phyloP scores from a whole-genome alignment of 345 rosid genomes.

The Ailanthus altissimus region DNA sequence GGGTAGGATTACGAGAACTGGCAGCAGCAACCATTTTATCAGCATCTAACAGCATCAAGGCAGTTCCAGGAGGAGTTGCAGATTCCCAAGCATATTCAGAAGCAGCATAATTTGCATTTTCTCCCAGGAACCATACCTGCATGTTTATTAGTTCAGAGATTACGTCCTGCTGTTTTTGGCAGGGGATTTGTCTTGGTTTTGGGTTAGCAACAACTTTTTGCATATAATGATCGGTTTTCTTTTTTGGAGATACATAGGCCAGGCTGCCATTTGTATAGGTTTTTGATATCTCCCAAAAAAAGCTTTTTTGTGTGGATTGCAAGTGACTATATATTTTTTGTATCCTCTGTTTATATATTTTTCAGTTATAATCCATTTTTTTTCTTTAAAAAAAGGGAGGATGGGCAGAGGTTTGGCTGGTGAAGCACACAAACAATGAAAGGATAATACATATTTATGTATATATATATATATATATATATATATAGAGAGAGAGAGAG shows the following conservation, averaged over 20 bases:
- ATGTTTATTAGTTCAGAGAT: constrained; percentile 22
- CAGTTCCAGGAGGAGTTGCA: constrained; percentile 99
- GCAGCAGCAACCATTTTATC: constrained; percentile 99
- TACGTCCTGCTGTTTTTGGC: background rate
- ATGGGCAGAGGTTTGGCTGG: too few species aligned
- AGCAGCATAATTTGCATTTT: constrained; percentile 99
- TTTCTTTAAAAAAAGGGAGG: too few species aligned
- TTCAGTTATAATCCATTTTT: background rate
- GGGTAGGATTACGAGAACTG: constrained; percentile 97
- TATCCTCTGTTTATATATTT: background rate
- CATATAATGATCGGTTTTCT: background rate
- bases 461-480: too few species aligned
- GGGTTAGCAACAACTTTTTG: background rate
- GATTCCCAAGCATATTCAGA: constrained; percentile 99
- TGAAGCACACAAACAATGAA: too few species aligned
- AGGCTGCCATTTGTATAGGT: background rate
- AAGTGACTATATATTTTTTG: background rate
- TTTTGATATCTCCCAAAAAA: background rate
- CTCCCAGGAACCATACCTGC: constrained; percentile 99
- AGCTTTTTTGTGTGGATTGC: background rate
- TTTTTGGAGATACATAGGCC: background rate
- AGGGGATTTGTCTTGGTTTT: background rate
- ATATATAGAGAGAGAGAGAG: too few species aligned
- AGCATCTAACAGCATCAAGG: constrained; percentile 98
- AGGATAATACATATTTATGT: too few species aligned